Evolutionary conservation across 352 stramenopile species (phyloP), one percentile per base, ranked within the genome.

Genomic region (Globisporangium paddicum): DNA sequence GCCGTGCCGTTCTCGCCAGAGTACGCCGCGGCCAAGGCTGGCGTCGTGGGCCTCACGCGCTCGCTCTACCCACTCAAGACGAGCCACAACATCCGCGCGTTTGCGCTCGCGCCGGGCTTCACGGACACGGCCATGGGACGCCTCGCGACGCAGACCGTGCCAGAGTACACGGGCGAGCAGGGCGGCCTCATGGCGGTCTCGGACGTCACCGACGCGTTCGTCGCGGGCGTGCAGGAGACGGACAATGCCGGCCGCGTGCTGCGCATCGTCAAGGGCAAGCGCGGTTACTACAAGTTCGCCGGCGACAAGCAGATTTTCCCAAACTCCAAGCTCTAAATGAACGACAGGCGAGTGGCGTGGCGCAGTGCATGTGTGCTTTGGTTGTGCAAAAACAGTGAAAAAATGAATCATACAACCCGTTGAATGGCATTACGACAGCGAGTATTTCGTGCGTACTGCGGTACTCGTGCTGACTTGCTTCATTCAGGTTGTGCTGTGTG

Each of bases 21-120:
- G 38, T 94, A 94, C 48, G 72, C 73, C 3, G 82, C 82, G 0
- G 81, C 82, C 23, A 94, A 94, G 62, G 75, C 79, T 19, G 84
- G 82, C 16, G 82, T 94, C 40, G 72, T 92, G 23, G 71, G 73
- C 9, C 86, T 94, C 55, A 90, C 82, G 58, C 74, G 78, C 34
- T 90, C 84, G 48, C 63, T 86, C 50, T 79, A 77, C 52, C 65
- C 71, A 28, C 58, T 86, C 40, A 76, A 89, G 63, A 75, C 86
- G 61, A 68, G 70, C 62, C 64, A 76, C 67, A 90, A 88, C 64
- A 79, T 94, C 28, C 84, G 84, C 48, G 73, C 77, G 26, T 83
- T 89, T 42, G 80, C 69, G 28, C 66, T 93, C 53, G 85, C 75
- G 19, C 83, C 81, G n/a, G 74, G 62, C 26, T 93, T 91, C 30